A percentile compares a stretch with the other conserved stretches of the same genome.
phyloP scores from a whole-genome alignment of 2,329 filamentous ascomycete genomes.

The Phialophora tarda region DNA sequence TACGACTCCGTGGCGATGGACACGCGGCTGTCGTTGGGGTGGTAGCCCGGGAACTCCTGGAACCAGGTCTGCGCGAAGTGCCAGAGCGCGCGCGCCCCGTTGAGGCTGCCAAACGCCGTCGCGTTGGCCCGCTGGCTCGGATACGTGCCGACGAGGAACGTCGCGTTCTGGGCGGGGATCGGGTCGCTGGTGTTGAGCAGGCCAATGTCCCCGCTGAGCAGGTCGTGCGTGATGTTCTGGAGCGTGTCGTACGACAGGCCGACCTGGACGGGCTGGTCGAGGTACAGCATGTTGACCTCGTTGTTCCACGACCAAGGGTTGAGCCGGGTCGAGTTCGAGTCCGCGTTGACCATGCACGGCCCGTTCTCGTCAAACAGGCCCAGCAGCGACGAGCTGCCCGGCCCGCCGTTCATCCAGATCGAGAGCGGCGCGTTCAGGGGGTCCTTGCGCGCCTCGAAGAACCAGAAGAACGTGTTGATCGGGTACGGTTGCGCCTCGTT shows the following conservation, averaged over 20 bases:
- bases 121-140: slow-evolving; percentile 52
- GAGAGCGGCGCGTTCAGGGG: slow-evolving; percentile 62
- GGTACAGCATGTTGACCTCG: slow-evolving; percentile 70
- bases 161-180: slow-evolving; percentile 56
- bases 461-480: slow-evolving; percentile 71
- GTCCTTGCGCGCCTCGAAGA: slow-evolving; percentile 63
- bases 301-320: slow-evolving; percentile 70
- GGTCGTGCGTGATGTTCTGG: slow-evolving; percentile 49
- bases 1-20: slow-evolving; percentile 39
- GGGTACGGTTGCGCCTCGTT: slow-evolving; percentile 58
- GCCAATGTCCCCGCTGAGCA: slow-evolving; percentile 40
- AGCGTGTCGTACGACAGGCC: slow-evolving; percentile 61
- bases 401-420: slow-evolving; percentile 69
- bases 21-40: slow-evolving; percentile 54
- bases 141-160: slow-evolving; percentile 60
- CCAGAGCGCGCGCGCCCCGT: slow-evolving; percentile 58
- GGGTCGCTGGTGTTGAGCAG: slow-evolving; percentile 40
- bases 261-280: slow-evolving; percentile 68
- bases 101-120: slow-evolving; percentile 45
- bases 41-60: slow-evolving; percentile 62
- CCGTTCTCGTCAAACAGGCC: slow-evolving; percentile 59
- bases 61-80: slow-evolving; percentile 63
- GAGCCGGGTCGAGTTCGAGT: slow-evolving; percentile 57
- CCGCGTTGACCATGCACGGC: slow-evolving; percentile 60
- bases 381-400: slow-evolving; percentile 64